phyloP scores from a whole-genome alignment of 768 basidiomycete species.

The Neoboletus subvelutipes region DNA sequence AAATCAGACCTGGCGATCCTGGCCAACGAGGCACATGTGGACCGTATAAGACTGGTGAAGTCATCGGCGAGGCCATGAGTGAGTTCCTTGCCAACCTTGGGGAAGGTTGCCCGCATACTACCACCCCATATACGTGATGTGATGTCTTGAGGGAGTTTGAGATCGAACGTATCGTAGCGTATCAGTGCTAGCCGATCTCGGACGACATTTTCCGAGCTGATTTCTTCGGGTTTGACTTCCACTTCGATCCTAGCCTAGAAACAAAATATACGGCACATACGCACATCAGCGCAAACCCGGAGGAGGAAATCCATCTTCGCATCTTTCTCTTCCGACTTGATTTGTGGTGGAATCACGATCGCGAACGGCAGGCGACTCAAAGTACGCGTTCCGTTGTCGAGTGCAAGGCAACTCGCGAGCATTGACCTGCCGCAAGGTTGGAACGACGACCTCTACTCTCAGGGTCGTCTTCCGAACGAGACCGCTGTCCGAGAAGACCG shows the following conservation, averaged over 20 bases:
- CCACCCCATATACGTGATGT: conserved; percentile 4
- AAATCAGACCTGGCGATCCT: conserved; percentile 14
- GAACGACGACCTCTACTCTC: conserved; percentile 11
- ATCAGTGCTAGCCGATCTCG: conserved; percentile 3
- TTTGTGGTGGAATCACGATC: not conserved
- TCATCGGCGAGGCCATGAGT: conserved; percentile 15
- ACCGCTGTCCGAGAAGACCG: conserved; percentile 5
- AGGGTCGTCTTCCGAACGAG: not conserved
- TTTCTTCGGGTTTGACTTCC: conserved; percentile 10
- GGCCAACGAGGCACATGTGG: conserved; percentile 13
- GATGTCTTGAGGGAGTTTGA: conserved; percentile 5
- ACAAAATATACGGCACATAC: too few species aligned
- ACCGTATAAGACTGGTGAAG: conserved; percentile 9
- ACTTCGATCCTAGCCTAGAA: conserved; percentile 10
- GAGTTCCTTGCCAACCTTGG: conserved; percentile 5
- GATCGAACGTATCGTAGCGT: conserved; percentile 9
- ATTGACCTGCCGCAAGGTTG: conserved; percentile 3
- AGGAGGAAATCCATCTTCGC: not conserved
- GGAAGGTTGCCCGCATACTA: conserved; percentile 1
- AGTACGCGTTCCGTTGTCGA: not conserved
- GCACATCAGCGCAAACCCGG: not conserved
- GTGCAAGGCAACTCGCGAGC: not conserved
- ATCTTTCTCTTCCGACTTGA: conserved; percentile 12
- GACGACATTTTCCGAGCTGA: conserved; percentile 6
- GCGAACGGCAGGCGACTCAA: not conserved